A percentile compares a stretch with the other conserved stretches of the same genome.
These are phyloP conservation scores for Scheffersomyces stipitis DNA, from an alignment of 805 yeast species.

Conservation along the genomic window DNA sequence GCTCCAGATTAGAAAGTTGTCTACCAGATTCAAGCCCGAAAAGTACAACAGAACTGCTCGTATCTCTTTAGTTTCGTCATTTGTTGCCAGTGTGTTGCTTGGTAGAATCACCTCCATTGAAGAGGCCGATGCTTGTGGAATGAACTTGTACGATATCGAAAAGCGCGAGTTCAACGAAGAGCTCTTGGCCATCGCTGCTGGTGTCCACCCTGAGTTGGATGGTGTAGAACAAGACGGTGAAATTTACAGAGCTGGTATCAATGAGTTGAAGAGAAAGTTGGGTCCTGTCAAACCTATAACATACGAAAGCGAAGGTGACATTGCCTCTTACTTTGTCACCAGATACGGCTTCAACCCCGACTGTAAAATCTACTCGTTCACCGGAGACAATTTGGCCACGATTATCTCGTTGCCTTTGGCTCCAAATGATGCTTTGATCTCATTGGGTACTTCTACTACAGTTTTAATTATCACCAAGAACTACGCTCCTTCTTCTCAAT, in stretches of 20 bases:
- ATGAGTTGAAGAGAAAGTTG: slow-evolving; percentile 49
- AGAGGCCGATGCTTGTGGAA: slow-evolving; percentile 89
- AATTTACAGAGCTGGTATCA: slow-evolving; percentile 25
- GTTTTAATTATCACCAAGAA: slow-evolving; percentile 76
- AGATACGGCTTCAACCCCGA: slow-evolving; percentile 61
- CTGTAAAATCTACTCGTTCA: slow-evolving; percentile 71
- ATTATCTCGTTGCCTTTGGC: slow-evolving; percentile 76
- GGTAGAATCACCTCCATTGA: slow-evolving; percentile 69
- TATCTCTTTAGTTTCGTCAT: slow-evolving; percentile 76
- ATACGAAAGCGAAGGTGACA: slow-evolving; percentile 47
- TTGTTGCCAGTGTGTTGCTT: slow-evolving; percentile 67
- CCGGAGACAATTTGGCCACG: slow-evolving; percentile 92
- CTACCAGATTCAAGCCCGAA: slow-evolving; percentile 50
- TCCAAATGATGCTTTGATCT: slow-evolving; percentile 73
- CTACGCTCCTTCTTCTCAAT: slow-evolving; percentile 75
- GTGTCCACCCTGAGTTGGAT: slow-evolving; percentile 47
- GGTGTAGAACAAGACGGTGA: slow-evolving; percentile 19
- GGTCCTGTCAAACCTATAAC: slow-evolving; percentile 55
- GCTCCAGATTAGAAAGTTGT: slow-evolving; percentile 79
- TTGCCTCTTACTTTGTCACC: slow-evolving; percentile 59
- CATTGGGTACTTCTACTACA: slow-evolving; percentile 92
- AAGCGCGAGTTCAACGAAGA: slow-evolving; percentile 54
- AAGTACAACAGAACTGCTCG: slow-evolving; percentile 56
- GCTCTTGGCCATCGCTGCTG: slow-evolving; percentile 55
- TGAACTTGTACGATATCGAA: slow-evolving; percentile 80